phyloP scores from a whole-genome alignment of 2,329 filamentous ascomycete species.

The Sporothrix curviconia region DNA sequence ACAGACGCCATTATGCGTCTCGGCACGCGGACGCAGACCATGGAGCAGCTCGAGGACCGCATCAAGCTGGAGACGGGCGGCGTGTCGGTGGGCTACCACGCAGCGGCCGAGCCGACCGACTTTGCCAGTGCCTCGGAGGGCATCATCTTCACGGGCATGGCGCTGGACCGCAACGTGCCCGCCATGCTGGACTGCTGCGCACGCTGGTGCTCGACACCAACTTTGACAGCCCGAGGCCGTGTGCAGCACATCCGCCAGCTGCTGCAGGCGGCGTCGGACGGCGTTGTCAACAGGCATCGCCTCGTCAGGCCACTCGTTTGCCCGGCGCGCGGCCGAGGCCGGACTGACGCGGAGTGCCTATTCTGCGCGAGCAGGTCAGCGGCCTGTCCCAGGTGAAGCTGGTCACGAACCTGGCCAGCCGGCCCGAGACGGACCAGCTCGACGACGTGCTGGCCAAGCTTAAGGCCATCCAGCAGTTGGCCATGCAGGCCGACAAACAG shows the following conservation, averaged over 20 bases:
- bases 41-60: conserved; percentile 90
- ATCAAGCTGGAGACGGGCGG: conserved; percentile 97
- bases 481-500: conserved; percentile 45
- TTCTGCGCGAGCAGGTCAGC: conserved; percentile 73
- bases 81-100: conserved; percentile 75
- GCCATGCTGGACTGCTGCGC: conserved; percentile 79
- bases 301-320: conserved; percentile 81
- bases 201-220: conserved; percentile 80
- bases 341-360: conserved; percentile 65
- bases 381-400: conserved; percentile 88
- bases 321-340: conserved; percentile 75
- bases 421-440: conserved; percentile 60
- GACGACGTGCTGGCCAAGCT: conserved; percentile 73
- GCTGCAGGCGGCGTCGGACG: conserved; percentile 78
- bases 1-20: conserved; percentile 89
- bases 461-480: conserved; percentile 75
- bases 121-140: conserved; percentile 70
- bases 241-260: conserved; percentile 78
- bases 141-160: conserved; percentile 76
- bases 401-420: conserved; percentile 69
- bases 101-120: conserved; percentile 69
- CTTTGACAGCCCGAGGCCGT: conserved; percentile 77
- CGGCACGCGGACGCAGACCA: conserved; percentile 77
- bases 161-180: conserved; percentile 81
- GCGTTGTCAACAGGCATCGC: conserved; percentile 88